Conservation (phyloP, 2,329 filamentous ascomycete species). For the Exophiala lecanii-corni region DNA sequence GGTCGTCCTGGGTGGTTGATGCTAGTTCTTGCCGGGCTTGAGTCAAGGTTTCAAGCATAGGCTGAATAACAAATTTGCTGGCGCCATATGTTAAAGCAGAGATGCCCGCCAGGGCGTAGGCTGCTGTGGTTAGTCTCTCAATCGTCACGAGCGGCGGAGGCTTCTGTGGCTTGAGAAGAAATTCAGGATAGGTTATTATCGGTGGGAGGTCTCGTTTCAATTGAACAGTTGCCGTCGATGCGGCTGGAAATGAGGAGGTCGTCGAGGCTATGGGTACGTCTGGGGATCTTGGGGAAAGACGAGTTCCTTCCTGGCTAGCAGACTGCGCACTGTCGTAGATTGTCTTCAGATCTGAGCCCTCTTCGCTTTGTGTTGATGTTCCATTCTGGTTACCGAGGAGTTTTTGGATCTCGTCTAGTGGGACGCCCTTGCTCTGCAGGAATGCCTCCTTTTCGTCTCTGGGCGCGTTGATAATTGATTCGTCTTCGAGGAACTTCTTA, state of each 20-base stretch:
- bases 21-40: constrained; percentile 56
- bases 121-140: constrained; percentile 50
- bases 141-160: constrained; percentile 58
- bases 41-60: constrained; percentile 37
- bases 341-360: constrained; percentile 25
- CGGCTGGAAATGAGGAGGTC: background rate
- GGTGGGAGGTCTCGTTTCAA: constrained; percentile 48
- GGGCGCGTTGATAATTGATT: constrained; percentile 63
- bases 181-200: constrained; percentile 65
- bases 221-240: constrained; percentile 10
- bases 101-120: constrained; percentile 53
- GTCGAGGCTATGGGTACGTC: background rate
- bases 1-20: constrained; percentile 46
- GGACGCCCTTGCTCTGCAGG: constrained; percentile 70
- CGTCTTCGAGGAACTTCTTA: constrained; percentile 69
- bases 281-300: background rate
- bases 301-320: background rate
- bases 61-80: constrained; percentile 21
- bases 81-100: constrained; percentile 52
- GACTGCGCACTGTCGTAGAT: constrained; percentile 22
- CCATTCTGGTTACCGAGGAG: constrained; percentile 50
- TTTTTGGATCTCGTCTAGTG: constrained; percentile 60
- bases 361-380: constrained; percentile 18
- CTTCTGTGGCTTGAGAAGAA: constrained; percentile 55
- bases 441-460: constrained; percentile 72